Evolutionary conservation across 768 basidiomycete genomes (phyloP).

Genomic region (Serendipita vermifera): DNA sequence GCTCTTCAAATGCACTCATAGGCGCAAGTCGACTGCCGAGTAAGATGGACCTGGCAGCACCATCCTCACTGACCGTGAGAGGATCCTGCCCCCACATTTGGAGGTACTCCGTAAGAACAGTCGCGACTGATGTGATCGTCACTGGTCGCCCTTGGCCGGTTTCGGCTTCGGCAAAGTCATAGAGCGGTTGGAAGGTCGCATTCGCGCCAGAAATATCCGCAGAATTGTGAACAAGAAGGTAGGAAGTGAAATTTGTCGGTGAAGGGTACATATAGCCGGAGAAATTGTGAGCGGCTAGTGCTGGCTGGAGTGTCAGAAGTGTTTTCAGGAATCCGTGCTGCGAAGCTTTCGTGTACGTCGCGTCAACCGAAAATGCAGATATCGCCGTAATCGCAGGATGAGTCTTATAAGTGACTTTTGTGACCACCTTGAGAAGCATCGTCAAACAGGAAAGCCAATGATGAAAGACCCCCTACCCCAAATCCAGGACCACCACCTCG

Average conservation of each 20-base stretch:
- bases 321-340: neutral
- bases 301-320: neutral
- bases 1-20: neutral
- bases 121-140: neutral
- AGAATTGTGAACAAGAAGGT: neutral
- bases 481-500: slow-evolving; percentile 14
- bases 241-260: neutral
- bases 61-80: neutral
- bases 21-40: neutral
- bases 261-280: neutral
- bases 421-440: neutral
- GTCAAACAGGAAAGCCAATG: neutral
- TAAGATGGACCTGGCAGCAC: neutral
- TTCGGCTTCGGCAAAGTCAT: neutral
- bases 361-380: neutral
- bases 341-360: neutral
- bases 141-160: neutral
- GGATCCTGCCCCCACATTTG: neutral
- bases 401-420: slow-evolving; percentile 8
- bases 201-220: neutral
- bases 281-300: neutral
- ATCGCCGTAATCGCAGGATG: neutral
- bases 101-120: neutral
- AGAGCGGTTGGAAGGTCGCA: neutral
- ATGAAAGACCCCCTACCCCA: neutral